Percentiles rank a stretch among this genome's conserved stretches.
phyloP scores from a whole-genome alignment of 306 rosid species.

The Medicago arabica region DNA sequence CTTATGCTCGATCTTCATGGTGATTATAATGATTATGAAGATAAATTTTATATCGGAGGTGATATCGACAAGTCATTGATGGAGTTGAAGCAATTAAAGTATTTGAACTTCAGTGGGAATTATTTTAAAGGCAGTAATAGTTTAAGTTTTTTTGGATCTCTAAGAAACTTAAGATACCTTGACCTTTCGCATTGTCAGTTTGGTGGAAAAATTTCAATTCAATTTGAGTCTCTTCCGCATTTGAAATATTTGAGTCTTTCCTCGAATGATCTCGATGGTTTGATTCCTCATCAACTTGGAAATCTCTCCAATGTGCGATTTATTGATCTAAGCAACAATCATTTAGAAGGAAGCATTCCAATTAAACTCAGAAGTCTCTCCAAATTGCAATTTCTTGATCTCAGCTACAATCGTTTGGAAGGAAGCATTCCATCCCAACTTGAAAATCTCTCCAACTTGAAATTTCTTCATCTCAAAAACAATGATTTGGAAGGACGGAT shows the following conservation, averaged over 20 bases:
- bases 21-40: too few relatives aligned
- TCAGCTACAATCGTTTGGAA: too few relatives aligned
- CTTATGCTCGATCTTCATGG: too few relatives aligned
- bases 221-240: constrained; percentile 30
- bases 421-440: too few relatives aligned
- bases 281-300: constrained; percentile 12
- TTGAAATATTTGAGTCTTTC: constrained; percentile 33
- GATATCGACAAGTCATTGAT: too few relatives aligned
- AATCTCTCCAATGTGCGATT: background rate
- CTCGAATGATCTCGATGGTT: background rate
- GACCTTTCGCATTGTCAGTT: background rate
- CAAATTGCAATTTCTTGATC: constrained; percentile 1
- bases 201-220: background rate
- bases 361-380: constrained; percentile 35
- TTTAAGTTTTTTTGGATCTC: background rate
- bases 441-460: too few relatives aligned
- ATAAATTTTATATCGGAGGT: background rate
- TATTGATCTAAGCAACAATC: background rate
- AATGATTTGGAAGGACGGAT: too few relatives aligned
- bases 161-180: constrained; percentile 1
- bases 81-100: too few relatives aligned
- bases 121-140: background rate
- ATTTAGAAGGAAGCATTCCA: background rate
- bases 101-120: too few relatives aligned
- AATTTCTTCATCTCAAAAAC: too few relatives aligned